Evolutionary conservation across 108 stramenopile species (phyloP).

Genomic region (Skeletonema potamos): DNA sequence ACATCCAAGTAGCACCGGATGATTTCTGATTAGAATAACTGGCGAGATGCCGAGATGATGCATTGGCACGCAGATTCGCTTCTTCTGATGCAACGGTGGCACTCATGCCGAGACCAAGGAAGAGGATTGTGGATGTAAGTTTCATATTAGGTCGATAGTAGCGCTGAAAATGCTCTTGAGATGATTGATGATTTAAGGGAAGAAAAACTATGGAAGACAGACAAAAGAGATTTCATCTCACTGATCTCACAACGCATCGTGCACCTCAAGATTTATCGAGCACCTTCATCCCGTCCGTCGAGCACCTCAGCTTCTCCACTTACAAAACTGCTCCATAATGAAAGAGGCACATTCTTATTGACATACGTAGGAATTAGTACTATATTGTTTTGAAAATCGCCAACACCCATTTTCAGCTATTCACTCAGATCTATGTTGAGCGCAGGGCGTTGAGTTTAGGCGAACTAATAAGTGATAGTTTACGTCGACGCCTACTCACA

Average conservation of each 20-base stretch:
- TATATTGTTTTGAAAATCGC: neutral
- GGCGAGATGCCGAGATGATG: neutral
- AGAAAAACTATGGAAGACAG: no score
- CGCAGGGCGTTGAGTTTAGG: neutral
- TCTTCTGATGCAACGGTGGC: neutral
- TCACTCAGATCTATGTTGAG: neutral
- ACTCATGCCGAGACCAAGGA: neutral
- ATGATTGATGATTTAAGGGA: no score
- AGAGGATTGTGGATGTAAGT: neutral
- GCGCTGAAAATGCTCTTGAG: neutral
- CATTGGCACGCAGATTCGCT: neutral
- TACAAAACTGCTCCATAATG: no score
- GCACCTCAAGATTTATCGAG: no score
- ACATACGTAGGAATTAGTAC: neutral
- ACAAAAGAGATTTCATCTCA: no score
- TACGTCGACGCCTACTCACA: no score
- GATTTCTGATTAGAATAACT: neutral
- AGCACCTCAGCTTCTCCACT: no score
- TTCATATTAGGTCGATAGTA: neutral
- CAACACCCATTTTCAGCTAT: neutral
- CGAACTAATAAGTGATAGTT: neutral
- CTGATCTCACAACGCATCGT: no score
- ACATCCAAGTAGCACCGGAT: neutral
- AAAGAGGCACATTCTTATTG: no score
- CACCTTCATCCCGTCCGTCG: no score